Conservation (phyloP, 352 stramenopile species). For the Phytophthora tubulina region DNA sequence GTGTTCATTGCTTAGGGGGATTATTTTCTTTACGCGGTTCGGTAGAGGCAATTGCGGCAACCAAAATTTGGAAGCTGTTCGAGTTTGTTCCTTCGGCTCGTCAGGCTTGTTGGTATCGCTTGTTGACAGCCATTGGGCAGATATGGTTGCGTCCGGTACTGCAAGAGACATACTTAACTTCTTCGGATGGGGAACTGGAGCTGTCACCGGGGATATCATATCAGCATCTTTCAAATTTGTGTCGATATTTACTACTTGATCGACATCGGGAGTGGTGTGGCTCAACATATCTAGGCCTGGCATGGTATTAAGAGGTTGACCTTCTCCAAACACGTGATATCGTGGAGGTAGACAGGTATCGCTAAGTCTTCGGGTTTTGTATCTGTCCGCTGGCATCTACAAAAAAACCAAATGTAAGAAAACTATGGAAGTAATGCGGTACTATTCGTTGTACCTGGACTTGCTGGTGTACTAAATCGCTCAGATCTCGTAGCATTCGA, state of each 20-base stretch:
- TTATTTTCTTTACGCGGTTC: constrained; percentile 9
- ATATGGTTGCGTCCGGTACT: constrained; percentile 16
- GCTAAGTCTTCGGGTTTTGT: constrained; percentile 5
- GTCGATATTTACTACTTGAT: background rate
- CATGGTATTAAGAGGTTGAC: background rate
- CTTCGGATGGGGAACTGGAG: background rate
- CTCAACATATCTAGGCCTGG: constrained; percentile 1
- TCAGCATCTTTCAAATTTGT: too few relatives aligned
- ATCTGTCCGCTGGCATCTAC: background rate
- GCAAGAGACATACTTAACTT: constrained; percentile 22
- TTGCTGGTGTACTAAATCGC: constrained; percentile 10
- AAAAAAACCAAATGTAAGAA: too few relatives aligned
- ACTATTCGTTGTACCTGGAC: constrained; percentile 1
- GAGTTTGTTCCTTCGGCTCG: background rate
- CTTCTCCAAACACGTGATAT: constrained; percentile 4
- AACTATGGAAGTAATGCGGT: too few relatives aligned
- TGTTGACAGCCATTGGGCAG: constrained; percentile 7
- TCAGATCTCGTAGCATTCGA: constrained; percentile 23
- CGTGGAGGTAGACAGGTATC: background rate
- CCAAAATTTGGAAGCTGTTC: constrained; percentile 9
- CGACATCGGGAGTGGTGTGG: background rate
- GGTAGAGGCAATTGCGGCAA: background rate
- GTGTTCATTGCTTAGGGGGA: background rate
- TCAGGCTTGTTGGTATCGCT: background rate
- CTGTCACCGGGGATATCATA: background rate